Base-by-base conservation (phyloP, 106 monocot species). In the Acanthochlamys bracteata region DNA sequence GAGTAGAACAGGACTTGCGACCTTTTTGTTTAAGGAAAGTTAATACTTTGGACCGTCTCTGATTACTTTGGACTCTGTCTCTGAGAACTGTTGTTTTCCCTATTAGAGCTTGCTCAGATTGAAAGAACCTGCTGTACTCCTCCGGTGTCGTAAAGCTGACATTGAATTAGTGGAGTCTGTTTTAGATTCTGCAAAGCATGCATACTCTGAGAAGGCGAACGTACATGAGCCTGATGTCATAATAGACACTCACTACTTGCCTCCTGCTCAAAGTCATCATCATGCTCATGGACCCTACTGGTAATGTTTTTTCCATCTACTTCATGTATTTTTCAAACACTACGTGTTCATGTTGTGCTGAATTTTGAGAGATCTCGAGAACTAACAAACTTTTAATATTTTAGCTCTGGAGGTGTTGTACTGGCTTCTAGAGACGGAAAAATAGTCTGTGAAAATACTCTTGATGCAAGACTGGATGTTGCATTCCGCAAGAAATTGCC, bases 81-180 rank as follows among this genome's bases (percentile, higher is more conserved):
- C 9, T 65, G 13, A 43, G 7, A 43, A 43, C 13, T 43, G 13
- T 43, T 43, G 22, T 51, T 46, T 67, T 4, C 55, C 53, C 56
- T 73, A 81, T 25, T 81, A 95, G 95, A 82, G 87, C 41, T 71
- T 95, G 65, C 72, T 95, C 19, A 72, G 90, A 21, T 56, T 95
- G 69, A 95, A 84, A 72, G 95, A 95, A 69, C 90, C 95, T 66
- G 74, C 86, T 45, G 87, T 95, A 25, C 64, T 95, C 41, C 57
- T 95, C 64, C 79, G 90, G 14, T 95, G 90, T 65, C 81, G 95
- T 24, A 68, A 82, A 71, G 73, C 65, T 59, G 95, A 95, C 49
- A 61, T 51, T 64, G 66, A 74, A 69, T 53, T 79, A 64, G 87
- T 90, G 43, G 69, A 84, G 26, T 74, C 79, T 10, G 60, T 87